Evolutionary conservation across 495 filamentous ascomycete genomes (phyloP), one percentile per base, ranked within the genome.

Genomic region (Penicillium diatomitis): DNA sequence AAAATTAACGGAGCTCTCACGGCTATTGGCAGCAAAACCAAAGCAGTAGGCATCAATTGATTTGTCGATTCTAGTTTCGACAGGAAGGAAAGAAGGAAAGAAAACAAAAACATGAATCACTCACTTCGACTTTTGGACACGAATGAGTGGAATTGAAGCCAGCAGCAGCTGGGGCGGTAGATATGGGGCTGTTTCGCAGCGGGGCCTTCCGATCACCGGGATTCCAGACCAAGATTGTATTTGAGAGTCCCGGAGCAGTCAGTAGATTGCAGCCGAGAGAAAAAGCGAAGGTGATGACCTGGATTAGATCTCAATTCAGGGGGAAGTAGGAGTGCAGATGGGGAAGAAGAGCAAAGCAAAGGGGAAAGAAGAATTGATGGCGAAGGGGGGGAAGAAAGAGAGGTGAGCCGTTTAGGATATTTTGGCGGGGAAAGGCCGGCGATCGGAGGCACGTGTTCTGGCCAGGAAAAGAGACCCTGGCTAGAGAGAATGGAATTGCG

Each of bases 361-460:
- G 43, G 54, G 40, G 20, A 46, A 45, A 44, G 31, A 35, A 27
- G 29, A 50, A 47, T 30, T 35, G 28, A 30, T 41, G 38, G 35
- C 40, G 48, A 54, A 44, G 48, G 32, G 41, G 27, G 41, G 40
- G 41, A 48, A 41, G 46, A 50, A 53, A 36, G 48, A 39, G 41
- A 51, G 39, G 42, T 52, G 47, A 52, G 50, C 36, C 12, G 38
- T 54, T 51, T 50, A 20, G 42, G 36, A 41, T 33, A 29, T 34
- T 60, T 61, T 51, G 55, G 46, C 51, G 54, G 57, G 57, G 53
- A 20, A 20, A 59, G 53, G 46, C 60, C 60, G 57, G 46, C 43
- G 49, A 54, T 63, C 60, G 60, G 60, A 63, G 58, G 56, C 60
- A 63, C 60, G 60, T 63, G 60, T 49, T 60, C 49, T 48, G 47